Evolutionary conservation across 2,329 filamentous ascomycete genomes (phyloP), one percentile per base, ranked within the genome.

Genomic region (Dendryphion nanum): DNA sequence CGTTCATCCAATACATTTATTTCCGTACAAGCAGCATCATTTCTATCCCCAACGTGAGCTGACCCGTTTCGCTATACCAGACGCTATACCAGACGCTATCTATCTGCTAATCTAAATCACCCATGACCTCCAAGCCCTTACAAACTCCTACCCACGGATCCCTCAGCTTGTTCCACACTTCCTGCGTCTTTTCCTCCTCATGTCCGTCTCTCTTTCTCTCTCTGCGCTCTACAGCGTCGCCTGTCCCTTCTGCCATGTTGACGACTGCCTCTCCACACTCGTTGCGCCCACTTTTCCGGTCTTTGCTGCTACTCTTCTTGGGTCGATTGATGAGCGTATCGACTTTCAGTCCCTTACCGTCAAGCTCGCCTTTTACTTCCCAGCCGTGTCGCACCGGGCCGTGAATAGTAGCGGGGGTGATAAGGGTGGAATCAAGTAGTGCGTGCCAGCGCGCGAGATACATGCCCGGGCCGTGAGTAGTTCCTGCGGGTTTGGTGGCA

Each of bases 361-460:
- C 62, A 4, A 62, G 35, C 37, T 64, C 60, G 18, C 61, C 60
- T 33, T 64, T 66, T 18, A 66, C 59, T 35, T 66, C 58, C 55
- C 56, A 64, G 5, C 66, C 66, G 14, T 48, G 62, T 0, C 84
- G 72, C 0, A 83, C 61, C 1, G 70, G 67, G 0, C 83, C 82
- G 1, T 64, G 56, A 0, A 71, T 61, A 1, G 66, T 71, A 0
- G 68, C 73, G 0, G 86, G 84, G 1, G 83, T 85, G 44, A 90
- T 81, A 31, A 74, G 61, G 0, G 86, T 86, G n/a, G 74, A 69
- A 56, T 89, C 82, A 3, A 90, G 70, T 5, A 89, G 69, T 1
- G 77, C 70, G 57, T 89, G 83, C 86, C 86, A 90, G 34, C 81
- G 76, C 1, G 78, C 74, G 17, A 89, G 75, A 55, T 85, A 90